Evolutionary conservation across 768 basidiomycete species (phyloP).

Genomic region (Lactarius psammicola): DNA sequence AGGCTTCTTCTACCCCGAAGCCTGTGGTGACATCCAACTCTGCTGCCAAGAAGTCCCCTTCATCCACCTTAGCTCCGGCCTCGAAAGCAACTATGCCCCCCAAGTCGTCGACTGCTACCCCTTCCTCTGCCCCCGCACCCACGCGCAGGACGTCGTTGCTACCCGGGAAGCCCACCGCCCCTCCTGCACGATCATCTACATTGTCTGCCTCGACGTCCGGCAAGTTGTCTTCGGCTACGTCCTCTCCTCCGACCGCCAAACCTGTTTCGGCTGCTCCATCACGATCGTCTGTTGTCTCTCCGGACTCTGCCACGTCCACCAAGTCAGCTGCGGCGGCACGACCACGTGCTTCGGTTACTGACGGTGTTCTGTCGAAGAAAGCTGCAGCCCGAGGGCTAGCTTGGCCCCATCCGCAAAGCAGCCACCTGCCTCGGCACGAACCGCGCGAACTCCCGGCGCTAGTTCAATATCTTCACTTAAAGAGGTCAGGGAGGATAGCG

Average conservation of each 20-base stretch:
- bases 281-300: slow-evolving; percentile 56
- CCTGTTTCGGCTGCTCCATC: slow-evolving; percentile 37
- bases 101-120: slow-evolving; percentile 20
- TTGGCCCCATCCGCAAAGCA: slow-evolving; percentile 38
- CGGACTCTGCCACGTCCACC: slow-evolving; percentile 44
- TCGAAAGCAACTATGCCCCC: slow-evolving; percentile 29
- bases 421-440: slow-evolving; percentile 37
- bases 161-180: slow-evolving; percentile 30
- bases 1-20: slow-evolving; percentile 38
- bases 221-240: slow-evolving; percentile 25
- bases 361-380: slow-evolving; percentile 53
- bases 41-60: slow-evolving; percentile 35
- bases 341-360: slow-evolving; percentile 68
- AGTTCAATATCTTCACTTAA: slow-evolving; percentile 73
- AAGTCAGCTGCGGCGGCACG: slow-evolving; percentile 39
- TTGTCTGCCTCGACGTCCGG: slow-evolving; percentile 27
- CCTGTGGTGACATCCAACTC: slow-evolving; percentile 29
- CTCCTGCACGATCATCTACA: slow-evolving; percentile 20
- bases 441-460: slow-evolving; percentile 44
- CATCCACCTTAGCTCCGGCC: slow-evolving; percentile 28
- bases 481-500: slow-evolving; percentile 64
- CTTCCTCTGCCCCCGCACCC: slow-evolving; percentile 12
- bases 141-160: slow-evolving; percentile 40
- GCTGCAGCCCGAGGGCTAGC: slow-evolving; percentile 31
- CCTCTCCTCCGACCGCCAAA: slow-evolving; percentile 41